Conservation (phyloP, 2,329 filamentous ascomycete species). For the Zymoseptoria brevis region DNA sequence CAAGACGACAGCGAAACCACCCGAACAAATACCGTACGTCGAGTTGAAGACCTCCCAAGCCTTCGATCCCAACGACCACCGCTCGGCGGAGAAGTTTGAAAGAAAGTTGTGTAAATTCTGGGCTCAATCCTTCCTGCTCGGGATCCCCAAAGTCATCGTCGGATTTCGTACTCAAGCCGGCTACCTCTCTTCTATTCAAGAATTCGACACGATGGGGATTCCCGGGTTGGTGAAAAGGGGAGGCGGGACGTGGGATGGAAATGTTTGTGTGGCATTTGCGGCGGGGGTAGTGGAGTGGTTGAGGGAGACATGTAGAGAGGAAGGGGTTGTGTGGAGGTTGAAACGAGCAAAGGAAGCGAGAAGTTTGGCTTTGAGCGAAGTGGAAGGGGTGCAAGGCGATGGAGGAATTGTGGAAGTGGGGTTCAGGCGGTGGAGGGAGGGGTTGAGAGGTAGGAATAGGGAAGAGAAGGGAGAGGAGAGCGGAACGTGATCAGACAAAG, state of each 20-base stretch:
- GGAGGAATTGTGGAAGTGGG: neutral
- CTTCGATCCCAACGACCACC: conserved; percentile 42
- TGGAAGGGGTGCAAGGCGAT: conserved; percentile 27
- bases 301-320: conserved; percentile 15
- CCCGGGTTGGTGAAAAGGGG: conserved; percentile 66
- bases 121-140: conserved; percentile 91
- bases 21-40: conserved; percentile 76
- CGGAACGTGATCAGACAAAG: neutral
- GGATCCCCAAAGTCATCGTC: conserved; percentile 84
- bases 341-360: conserved; percentile 52
- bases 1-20: conserved; percentile 30
- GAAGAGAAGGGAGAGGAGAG: neutral
- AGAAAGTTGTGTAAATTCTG: conserved; percentile 84
- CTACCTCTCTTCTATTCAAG: conserved; percentile 62
- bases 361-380: conserved; percentile 64
- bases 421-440: neutral
- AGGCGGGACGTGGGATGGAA: conserved; percentile 74
- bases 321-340: conserved; percentile 67
- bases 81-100: conserved; percentile 69
- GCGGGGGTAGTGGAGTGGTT: conserved; percentile 57
- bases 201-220: conserved; percentile 71
- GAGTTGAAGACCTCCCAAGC: conserved; percentile 77
- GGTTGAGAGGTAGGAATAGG: neutral
- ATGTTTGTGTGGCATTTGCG: conserved; percentile 88
- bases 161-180: conserved; percentile 74